phyloP scores from a whole-genome alignment of 139 green algal species.

The Coccomyxa sp. region DNA sequence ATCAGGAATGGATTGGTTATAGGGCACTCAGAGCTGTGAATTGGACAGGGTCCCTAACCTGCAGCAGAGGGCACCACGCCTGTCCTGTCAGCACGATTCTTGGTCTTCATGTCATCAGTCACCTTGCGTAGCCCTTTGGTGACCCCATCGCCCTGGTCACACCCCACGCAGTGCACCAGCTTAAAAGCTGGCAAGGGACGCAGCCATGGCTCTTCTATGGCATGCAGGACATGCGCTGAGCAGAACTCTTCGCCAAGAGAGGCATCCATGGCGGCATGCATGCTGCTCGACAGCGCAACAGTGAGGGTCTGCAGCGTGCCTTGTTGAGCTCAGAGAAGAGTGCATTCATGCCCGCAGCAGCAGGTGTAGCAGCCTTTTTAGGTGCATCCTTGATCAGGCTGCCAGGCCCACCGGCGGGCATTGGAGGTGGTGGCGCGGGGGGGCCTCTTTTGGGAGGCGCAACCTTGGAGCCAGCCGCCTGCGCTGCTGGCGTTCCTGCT shows the following conservation, averaged over 20 bases:
- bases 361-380: slow-evolving; percentile 11
- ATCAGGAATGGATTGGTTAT: too few species aligned
- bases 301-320: slow-evolving; percentile 3
- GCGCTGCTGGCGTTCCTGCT: background rate
- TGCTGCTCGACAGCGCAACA: background rate
- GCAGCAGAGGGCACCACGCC: slow-evolving; percentile 47
- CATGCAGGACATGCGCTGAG: too few species aligned
- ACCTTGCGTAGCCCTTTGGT: slow-evolving; percentile 84
- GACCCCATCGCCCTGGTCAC: slow-evolving; percentile 64
- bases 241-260: too few species aligned
- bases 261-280: background rate
- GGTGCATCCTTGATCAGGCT: slow-evolving; percentile 26
- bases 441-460: slow-evolving; percentile 1
- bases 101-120: slow-evolving; percentile 95
- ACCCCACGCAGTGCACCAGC: slow-evolving; percentile 3
- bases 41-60: background rate
- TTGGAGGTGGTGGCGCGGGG: slow-evolving; percentile 44
- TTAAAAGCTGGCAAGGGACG: background rate
- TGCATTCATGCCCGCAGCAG: slow-evolving; percentile 25
- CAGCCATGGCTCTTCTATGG: too few species aligned
- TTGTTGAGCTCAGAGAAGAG: slow-evolving; percentile 68
- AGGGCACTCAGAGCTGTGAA: too few species aligned
- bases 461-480: background rate
- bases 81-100: slow-evolving; percentile 77
- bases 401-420: slow-evolving; percentile 41